Conservation (phyloP, 192 early-diverging fungal genomes). For the Backusella mclennaniae region DNA sequence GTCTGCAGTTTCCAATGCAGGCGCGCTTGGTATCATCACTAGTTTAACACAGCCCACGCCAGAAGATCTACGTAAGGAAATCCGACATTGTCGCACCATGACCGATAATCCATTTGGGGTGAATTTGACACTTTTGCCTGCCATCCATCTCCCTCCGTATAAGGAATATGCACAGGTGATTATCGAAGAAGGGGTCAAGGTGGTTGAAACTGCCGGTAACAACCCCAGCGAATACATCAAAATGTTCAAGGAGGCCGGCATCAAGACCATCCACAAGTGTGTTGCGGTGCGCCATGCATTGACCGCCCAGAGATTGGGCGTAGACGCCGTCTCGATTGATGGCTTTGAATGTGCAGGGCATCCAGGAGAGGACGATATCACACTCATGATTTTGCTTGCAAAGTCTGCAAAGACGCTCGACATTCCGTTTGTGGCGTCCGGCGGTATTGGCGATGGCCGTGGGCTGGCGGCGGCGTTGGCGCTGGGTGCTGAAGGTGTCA, state of each 20-base stretch:
- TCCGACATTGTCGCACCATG: constrained; percentile 68
- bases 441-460: constrained; percentile 74
- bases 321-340: constrained; percentile 73
- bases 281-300: constrained; percentile 73
- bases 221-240: constrained; percentile 73
- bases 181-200: constrained; percentile 72
- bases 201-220: constrained; percentile 84
- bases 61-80: constrained; percentile 66
- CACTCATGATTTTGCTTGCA: constrained; percentile 69
- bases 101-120: constrained; percentile 82
- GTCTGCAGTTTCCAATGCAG: constrained; percentile 77
- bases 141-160: constrained; percentile 78
- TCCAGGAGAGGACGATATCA: constrained; percentile 81
- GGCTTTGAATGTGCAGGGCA: constrained; percentile 87
- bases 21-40: constrained; percentile 70
- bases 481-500: constrained; percentile 61
- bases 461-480: constrained; percentile 68
- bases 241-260: constrained; percentile 66
- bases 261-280: constrained; percentile 77
- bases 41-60: constrained; percentile 82
- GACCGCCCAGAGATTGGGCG: constrained; percentile 59
- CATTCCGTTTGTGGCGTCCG: constrained; percentile 76
- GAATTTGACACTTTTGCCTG: constrained; percentile 76
- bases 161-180: constrained; percentile 69
- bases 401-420: constrained; percentile 63